phyloP scores from a whole-genome alignment of 2,329 filamentous ascomycete species.

The Ilyonectria mors-panacis region DNA sequence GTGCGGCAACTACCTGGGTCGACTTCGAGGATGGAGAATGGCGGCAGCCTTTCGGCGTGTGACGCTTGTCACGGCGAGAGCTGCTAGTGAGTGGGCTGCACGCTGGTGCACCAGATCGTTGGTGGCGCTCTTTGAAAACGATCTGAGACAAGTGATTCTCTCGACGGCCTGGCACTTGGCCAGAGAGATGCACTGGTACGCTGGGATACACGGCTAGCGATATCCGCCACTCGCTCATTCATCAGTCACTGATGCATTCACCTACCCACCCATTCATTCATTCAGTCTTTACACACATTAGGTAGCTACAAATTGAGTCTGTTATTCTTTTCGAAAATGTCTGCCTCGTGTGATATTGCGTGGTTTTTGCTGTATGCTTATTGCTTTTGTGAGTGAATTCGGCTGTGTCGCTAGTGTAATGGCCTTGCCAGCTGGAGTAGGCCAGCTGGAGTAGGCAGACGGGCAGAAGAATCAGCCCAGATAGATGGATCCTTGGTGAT shows the following conservation, averaged over 20 bases:
- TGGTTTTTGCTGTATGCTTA: background rate
- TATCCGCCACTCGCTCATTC: slow-evolving; percentile 19
- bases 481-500: background rate
- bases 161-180: slow-evolving; percentile 6
- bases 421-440: background rate
- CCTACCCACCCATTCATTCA: slow-evolving; percentile 25
- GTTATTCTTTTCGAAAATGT: slow-evolving; percentile 33
- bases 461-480: slow-evolving; percentile 6
- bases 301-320: slow-evolving; percentile 46
- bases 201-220: slow-evolving; percentile 22
- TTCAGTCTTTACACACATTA: slow-evolving; percentile 40
- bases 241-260: slow-evolving; percentile 15
- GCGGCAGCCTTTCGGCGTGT: background rate
- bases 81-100: slow-evolving; percentile 1
- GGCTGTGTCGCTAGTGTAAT: background rate
- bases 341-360: background rate
- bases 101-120: background rate
- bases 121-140: background rate
- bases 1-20: slow-evolving; percentile 22
- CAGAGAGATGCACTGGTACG: slow-evolving; percentile 12
- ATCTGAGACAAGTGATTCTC: background rate
- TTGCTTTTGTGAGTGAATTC: background rate
- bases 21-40: slow-evolving; percentile 15
- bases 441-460: background rate
- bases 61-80: background rate